These are phyloP conservation scores for Alternaria metachromatica DNA, from an alignment of 2,329 filamentous ascomycete species.

Conservation along the genomic window DNA sequence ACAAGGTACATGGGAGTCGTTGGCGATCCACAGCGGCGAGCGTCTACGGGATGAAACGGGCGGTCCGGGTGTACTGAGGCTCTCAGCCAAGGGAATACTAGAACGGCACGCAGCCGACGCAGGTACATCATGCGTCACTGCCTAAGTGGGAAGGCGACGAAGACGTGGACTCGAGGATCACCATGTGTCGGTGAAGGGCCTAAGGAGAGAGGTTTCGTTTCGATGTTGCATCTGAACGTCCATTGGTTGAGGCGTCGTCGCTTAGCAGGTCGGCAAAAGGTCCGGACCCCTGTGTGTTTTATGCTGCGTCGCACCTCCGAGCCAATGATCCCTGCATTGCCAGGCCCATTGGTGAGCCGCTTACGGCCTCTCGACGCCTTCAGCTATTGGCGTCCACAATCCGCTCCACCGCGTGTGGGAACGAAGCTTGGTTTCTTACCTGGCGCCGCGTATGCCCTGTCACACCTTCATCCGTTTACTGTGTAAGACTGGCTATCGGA, in stretches of 20 bases:
- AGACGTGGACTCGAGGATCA: conserved; percentile 16
- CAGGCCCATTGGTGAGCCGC: conserved; percentile 37
- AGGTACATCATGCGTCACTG: conserved; percentile 38
- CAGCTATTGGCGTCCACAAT: background rate
- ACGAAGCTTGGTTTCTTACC: background rate
- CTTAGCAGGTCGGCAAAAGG: conserved; percentile 31
- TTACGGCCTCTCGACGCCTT: background rate
- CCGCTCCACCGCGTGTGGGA: background rate
- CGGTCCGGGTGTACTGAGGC: conserved; percentile 26
- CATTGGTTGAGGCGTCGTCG: conserved; percentile 39
- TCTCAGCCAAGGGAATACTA: conserved; percentile 40
- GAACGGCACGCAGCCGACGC: conserved; percentile 21
- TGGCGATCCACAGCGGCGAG: conserved; percentile 34
- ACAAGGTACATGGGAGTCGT: conserved; percentile 29
- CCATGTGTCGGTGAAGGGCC: conserved; percentile 20
- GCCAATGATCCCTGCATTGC: conserved; percentile 20
- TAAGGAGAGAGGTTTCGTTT: conserved; percentile 39
- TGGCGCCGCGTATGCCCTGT: background rate
- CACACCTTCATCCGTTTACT: background rate
- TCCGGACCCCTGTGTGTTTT: conserved; percentile 37
- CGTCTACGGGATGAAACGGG: conserved; percentile 43
- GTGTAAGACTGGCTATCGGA: background rate
- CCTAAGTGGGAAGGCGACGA: conserved; percentile 24
- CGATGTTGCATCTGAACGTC: conserved; percentile 12
- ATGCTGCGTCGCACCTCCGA: conserved; percentile 36